Evolutionary conservation across 2,329 filamentous ascomycete genomes (phyloP), one percentile per base, ranked within the genome.

Genomic region (Falciphora oryzae): DNA sequence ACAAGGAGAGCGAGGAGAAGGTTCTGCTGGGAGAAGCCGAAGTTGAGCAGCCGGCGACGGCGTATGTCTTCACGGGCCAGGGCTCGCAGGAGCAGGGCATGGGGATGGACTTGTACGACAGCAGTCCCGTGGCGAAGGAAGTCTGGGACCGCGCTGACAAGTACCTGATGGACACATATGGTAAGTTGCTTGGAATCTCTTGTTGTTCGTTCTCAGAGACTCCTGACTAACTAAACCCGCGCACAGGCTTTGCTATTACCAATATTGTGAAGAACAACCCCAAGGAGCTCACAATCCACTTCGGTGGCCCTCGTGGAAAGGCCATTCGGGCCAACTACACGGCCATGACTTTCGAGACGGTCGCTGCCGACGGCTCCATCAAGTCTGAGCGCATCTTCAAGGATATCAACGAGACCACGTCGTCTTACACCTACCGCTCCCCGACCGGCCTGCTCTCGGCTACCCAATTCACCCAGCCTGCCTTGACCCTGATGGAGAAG

Each of bases 351-450:
- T 99, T 98, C 78, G 95, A 99, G 82, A 96, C 94, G n/a, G 93
- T 99, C 63, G 90, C 90, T 66, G 81, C 91, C 2, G 95, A 99
- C 76, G 95, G 95, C 31, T 87, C 87, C 50, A 93, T 97, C 81
- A 98, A 97, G 79, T 97, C 95, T 0, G 95, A 99, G 83, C 96
- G 94, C 80, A 99, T 99, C 75, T 99, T 99, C 86, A 98, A 99
- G 83, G 93, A 96, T 73, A 93, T 99, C 72, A 86, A 90, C 72
- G 95, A 98, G 79, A 89, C 84, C 74, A 98, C 94, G 2, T 91
- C 91, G 7, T 98, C 91, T 0, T 99, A 99, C 83, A 99, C 95
- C 1, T 99, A 98, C 83, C 87, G 91, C 66, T 99, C 95, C 16
- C 95, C 95, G 1, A 96, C 92, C 3, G 95, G 95, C 73, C 85